phyloP scores from a whole-genome alignment of 306 rosid genomes.

The Casuarina glauca region DNA sequence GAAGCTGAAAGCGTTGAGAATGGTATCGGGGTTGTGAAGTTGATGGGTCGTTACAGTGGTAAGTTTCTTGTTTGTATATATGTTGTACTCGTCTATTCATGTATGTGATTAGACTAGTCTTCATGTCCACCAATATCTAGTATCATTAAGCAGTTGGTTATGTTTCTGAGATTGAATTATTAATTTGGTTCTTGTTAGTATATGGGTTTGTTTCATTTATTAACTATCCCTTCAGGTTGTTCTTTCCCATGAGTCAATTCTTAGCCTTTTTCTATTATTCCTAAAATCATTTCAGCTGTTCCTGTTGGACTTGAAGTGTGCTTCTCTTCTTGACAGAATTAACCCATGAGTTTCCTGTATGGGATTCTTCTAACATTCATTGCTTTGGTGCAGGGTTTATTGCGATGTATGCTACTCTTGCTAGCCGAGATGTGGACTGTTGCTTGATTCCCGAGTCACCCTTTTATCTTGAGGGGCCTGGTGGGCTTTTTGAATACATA shows the following conservation, averaged over 20 bases:
- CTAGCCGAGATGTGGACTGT: conserved; percentile 95
- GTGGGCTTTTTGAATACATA: conserved; percentile 81
- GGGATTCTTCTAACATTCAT: conserved; percentile 12
- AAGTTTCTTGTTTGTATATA: conserved; percentile 30
- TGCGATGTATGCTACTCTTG: conserved; percentile 96
- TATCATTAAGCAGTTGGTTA: not conserved
- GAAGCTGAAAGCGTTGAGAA: conserved; percentile 88
- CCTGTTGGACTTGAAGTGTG: not conserved
- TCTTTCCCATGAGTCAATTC: not conserved
- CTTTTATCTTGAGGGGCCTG: conserved; percentile 88
- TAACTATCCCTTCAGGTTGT: not conserved
- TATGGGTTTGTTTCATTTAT: not conserved
- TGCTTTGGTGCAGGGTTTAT: conserved; percentile 65
- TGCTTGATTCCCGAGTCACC: conserved; percentile 98
- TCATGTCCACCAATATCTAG: not conserved
- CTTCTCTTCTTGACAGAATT: not conserved
- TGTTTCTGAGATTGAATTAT: not conserved
- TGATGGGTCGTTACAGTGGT: conserved; percentile 97
- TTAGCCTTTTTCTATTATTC: not conserved
- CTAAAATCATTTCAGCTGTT: not conserved
- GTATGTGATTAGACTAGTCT: not conserved
- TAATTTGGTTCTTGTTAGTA: not conserved
- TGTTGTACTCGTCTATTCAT: not conserved
- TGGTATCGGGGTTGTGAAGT: conserved; percentile 89
- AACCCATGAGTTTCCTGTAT: not conserved